phyloP scores from a whole-genome alignment of 495 filamentous ascomycete genomes.

The Letharia lupina region DNA sequence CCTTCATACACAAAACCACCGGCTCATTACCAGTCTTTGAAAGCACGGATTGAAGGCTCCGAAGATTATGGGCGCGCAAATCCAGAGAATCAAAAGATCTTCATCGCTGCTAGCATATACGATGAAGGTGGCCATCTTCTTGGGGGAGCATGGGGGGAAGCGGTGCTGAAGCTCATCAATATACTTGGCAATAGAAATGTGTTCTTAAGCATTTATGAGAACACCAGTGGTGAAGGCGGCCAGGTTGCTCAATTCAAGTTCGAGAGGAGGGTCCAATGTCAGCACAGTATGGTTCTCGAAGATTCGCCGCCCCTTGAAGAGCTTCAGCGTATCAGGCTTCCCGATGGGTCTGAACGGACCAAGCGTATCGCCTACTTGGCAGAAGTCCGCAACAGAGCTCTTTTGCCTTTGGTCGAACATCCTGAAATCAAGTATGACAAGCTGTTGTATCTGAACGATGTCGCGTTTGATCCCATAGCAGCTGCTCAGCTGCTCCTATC shows the following conservation, averaged over 20 bases:
- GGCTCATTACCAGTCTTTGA: constrained; percentile 41
- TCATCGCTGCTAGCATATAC: constrained; percentile 68
- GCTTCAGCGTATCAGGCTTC: constrained; percentile 50
- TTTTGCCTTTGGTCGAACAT: constrained; percentile 51
- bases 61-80: constrained; percentile 51
- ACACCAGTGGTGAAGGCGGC: constrained; percentile 51
- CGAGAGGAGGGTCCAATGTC: constrained; percentile 38
- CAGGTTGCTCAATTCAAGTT: constrained; percentile 37
- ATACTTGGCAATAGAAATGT: constrained; percentile 45
- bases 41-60: constrained; percentile 31
- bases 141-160: constrained; percentile 56
- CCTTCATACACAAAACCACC: constrained; percentile 54
- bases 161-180: constrained; percentile 55
- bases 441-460: constrained; percentile 69
- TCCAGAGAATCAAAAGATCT: constrained; percentile 55
- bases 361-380: constrained; percentile 73
- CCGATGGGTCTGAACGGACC: constrained; percentile 51
- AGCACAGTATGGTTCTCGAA: constrained; percentile 46
- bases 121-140: constrained; percentile 52
- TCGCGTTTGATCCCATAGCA: constrained; percentile 62
- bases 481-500: constrained; percentile 66
- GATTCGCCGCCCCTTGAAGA: constrained; percentile 44
- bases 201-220: constrained; percentile 57
- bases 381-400: constrained; percentile 65
- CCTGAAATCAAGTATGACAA: constrained; percentile 46